Conservation (phyloP, 148 eudicot species). For the Diospyros lotus region DNA sequence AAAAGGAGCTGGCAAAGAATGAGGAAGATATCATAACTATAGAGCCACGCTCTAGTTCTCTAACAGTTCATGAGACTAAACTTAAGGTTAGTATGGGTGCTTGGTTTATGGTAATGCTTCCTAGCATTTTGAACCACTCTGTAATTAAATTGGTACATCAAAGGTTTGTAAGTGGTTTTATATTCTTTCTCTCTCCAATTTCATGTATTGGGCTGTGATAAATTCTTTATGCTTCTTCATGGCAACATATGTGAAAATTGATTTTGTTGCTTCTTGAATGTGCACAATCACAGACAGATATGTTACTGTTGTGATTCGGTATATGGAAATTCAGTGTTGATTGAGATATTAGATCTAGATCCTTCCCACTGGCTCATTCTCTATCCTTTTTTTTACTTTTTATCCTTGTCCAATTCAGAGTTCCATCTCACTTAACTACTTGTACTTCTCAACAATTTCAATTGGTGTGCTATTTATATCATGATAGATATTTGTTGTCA, state of each 20-base stretch:
- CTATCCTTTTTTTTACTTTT: neutral
- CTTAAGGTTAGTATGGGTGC: constrained; percentile 52
- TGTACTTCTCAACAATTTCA: neutral
- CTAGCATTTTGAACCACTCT: neutral
- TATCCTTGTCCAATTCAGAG: neutral
- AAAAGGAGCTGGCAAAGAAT: constrained; percentile 82
- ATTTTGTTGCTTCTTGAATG: neutral
- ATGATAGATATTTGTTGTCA: neutral
- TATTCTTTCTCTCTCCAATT: neutral
- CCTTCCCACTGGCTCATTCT: neutral
- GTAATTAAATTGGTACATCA: neutral
- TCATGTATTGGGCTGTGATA: neutral
- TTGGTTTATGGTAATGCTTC: constrained; percentile 7
- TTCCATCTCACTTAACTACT: neutral
- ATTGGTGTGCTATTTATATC: neutral
- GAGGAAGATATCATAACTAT: constrained; percentile 83
- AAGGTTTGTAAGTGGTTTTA: no score
- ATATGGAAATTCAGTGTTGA: neutral
- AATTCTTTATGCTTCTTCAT: neutral
- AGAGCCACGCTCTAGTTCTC: constrained; percentile 55
- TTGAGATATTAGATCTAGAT: neutral
- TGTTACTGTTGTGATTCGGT: neutral
- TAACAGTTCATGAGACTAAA: constrained; percentile 90
- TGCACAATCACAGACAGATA: neutral
- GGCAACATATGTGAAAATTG: neutral